These are phyloP conservation scores for Eimeria maxima DNA, from an alignment of 169 alveolate genomes.

Conservation along the genomic window DNA sequence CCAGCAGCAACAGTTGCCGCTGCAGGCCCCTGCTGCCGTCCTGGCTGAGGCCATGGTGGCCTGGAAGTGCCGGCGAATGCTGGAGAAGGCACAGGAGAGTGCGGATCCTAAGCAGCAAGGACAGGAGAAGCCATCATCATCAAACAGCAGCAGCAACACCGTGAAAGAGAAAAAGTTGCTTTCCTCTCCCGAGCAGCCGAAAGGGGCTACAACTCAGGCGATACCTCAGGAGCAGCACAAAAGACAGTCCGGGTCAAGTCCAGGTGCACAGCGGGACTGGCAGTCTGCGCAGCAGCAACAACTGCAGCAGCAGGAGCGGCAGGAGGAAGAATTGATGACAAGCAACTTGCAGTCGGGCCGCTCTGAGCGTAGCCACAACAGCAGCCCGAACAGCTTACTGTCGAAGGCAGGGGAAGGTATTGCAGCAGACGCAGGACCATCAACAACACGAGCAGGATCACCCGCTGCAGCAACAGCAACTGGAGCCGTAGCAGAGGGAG, in stretches of 20 bases:
- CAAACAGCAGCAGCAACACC: background rate
- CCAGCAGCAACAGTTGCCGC: too few relatives aligned
- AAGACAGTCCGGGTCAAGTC: background rate
- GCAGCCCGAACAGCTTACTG: background rate
- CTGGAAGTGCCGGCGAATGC: background rate
- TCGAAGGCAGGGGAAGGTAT: background rate
- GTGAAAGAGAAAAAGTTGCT: background rate
- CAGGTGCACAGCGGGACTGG: background rate
- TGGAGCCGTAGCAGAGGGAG: background rate
- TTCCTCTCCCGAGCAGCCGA: too few relatives aligned
- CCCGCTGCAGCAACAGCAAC: background rate
- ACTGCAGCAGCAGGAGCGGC: constrained; percentile 10
- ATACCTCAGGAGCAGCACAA: too few relatives aligned
- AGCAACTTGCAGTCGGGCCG: background rate
- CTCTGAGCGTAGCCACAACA: background rate
- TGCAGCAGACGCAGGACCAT: background rate
- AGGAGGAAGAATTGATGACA: background rate
- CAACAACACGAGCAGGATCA: too few relatives aligned
- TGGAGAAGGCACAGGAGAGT: background rate
- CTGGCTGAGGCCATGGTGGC: constrained; percentile 23
- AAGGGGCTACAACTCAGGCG: too few relatives aligned
- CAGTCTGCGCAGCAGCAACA: constrained; percentile 28
- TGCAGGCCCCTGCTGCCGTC: background rate
- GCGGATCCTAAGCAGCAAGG: background rate
- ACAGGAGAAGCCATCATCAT: background rate